phyloP scores from a whole-genome alignment of 2,329 filamentous ascomycete genomes.

The Dothistroma septosporum region DNA sequence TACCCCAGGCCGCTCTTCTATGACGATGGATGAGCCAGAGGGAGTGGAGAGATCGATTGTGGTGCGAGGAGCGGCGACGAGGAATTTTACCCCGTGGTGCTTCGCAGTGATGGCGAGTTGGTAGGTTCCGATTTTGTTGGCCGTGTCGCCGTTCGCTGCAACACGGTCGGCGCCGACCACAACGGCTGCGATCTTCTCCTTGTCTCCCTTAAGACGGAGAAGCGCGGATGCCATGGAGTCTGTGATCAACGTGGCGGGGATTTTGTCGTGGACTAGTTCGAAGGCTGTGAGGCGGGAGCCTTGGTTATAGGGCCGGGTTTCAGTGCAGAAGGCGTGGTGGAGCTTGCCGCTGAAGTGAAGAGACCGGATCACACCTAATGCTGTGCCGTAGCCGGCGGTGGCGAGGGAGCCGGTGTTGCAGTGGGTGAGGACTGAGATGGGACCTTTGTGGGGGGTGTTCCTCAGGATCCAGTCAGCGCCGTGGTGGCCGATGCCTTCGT shows the following conservation, averaged over 20 bases:
- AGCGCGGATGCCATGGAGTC: conserved; percentile 95
- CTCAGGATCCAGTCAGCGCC: conserved; percentile 81
- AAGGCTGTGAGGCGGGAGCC: conserved; percentile 92
- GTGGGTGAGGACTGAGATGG: conserved; percentile 85
- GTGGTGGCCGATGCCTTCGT: conserved; percentile 75
- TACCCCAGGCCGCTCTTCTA: conserved; percentile 76
- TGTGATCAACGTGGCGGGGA: conserved; percentile 86
- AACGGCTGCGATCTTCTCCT: conserved; percentile 72
- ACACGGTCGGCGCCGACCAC: conserved; percentile 94
- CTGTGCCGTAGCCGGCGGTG: conserved; percentile 96
- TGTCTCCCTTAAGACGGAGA: conserved; percentile 58
- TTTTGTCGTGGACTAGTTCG: conserved; percentile 89
- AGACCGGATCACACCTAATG: conserved; percentile 86
- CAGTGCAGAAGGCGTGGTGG: conserved; percentile 87
- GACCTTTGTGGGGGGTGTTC: conserved; percentile 45
- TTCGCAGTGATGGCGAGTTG: conserved; percentile 83
- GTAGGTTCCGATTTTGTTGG: conserved; percentile 98
- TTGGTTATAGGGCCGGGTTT: conserved; percentile 97
- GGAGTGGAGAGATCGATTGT: conserved; percentile 83
- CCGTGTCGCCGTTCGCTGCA: conserved; percentile 93
- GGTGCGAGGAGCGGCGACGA: conserved; percentile 90
- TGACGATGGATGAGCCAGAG: conserved; percentile 75
- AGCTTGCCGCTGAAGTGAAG: conserved; percentile 64
- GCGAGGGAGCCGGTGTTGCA: conserved; percentile 97
- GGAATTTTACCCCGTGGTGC: conserved; percentile 85